Evolutionary conservation across 2,329 filamentous ascomycete genomes (phyloP).

Genomic region (Colletotrichum shisoi): DNA sequence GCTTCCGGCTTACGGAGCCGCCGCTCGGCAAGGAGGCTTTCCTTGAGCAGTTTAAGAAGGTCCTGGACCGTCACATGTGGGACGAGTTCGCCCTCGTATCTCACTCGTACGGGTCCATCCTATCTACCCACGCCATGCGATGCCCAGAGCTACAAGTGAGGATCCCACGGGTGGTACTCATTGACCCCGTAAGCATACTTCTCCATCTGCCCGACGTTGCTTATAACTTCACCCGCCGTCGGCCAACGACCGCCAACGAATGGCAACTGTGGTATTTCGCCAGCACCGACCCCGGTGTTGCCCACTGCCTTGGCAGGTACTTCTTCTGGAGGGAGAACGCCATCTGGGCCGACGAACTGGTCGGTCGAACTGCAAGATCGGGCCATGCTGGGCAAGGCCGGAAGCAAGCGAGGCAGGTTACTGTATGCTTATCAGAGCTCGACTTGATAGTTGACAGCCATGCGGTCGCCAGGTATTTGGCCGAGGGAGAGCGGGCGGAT

Average conservation of each 20-base stretch:
- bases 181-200: slow-evolving; percentile 71
- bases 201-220: slow-evolving; percentile 74
- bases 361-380: slow-evolving; percentile 40
- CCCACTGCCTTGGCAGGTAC: slow-evolving; percentile 68
- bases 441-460: slow-evolving; percentile 72
- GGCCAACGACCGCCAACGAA: slow-evolving; percentile 68
- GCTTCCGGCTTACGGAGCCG: slow-evolving; percentile 65
- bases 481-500: slow-evolving; percentile 31
- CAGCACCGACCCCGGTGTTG: slow-evolving; percentile 70
- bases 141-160: slow-evolving; percentile 57
- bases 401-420: slow-evolving; percentile 53
- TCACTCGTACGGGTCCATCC: slow-evolving; percentile 69
- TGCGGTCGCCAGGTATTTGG: slow-evolving; percentile 65
- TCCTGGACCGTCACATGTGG: slow-evolving; percentile 66
- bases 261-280: slow-evolving; percentile 76
- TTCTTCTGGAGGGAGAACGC: slow-evolving; percentile 79
- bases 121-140: slow-evolving; percentile 68
- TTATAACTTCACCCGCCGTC: slow-evolving; percentile 71
- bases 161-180: slow-evolving; percentile 57
- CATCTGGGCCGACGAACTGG: slow-evolving; percentile 72
- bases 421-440: slow-evolving; percentile 65
- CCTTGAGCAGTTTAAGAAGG: slow-evolving; percentile 61
- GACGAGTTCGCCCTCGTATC: slow-evolving; percentile 66
- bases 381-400: slow-evolving; percentile 31
- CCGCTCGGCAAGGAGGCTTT: slow-evolving; percentile 63